phyloP scores from a whole-genome alignment of 768 basidiomycete species.

The Suillus subluteus region DNA sequence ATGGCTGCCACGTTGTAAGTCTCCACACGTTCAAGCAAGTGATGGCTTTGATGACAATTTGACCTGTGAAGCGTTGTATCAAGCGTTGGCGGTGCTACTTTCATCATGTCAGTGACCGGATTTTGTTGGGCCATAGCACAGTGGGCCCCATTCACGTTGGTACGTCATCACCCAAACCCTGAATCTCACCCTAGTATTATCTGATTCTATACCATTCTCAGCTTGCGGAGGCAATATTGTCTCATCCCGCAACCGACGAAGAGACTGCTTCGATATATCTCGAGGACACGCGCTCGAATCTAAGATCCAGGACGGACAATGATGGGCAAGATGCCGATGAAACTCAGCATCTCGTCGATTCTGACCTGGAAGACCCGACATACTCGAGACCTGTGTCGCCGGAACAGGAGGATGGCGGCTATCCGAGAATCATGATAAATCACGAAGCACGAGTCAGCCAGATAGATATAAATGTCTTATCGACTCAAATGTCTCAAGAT shows the following conservation, averaged over 20 bases:
- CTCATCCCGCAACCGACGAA: conserved; percentile 50
- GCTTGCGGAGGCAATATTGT: conserved; percentile 87
- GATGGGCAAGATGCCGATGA: conserved; percentile 34
- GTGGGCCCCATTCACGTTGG: conserved; percentile 93
- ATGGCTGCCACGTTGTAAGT: conserved; percentile 88
- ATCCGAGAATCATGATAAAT: conserved; percentile 42
- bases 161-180: conserved; percentile 39
- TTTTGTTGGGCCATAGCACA: conserved; percentile 92
- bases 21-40: conserved; percentile 13
- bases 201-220: conserved; percentile 33
- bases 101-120: conserved; percentile 78
- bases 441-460: conserved; percentile 53
- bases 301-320: conserved; percentile 12
- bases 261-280: conserved; percentile 23
- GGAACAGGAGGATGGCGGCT: conserved; percentile 19
- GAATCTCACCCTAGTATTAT: conserved; percentile 17
- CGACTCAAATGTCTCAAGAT: conserved; percentile 15
- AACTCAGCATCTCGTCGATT: conserved; percentile 25
- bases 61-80: conserved; percentile 60
- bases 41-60: conserved; percentile 8
- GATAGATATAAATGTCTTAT: conserved; percentile 38
- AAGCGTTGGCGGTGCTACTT: conserved; percentile 69
- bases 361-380: conserved; percentile 23
- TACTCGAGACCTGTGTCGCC: conserved; percentile 13
- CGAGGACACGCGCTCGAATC: conserved; percentile 37